Evolutionary conservation across 2,329 filamentous ascomycete species (phyloP).

Genomic region (Phyllosticta citribraziliensis): DNA sequence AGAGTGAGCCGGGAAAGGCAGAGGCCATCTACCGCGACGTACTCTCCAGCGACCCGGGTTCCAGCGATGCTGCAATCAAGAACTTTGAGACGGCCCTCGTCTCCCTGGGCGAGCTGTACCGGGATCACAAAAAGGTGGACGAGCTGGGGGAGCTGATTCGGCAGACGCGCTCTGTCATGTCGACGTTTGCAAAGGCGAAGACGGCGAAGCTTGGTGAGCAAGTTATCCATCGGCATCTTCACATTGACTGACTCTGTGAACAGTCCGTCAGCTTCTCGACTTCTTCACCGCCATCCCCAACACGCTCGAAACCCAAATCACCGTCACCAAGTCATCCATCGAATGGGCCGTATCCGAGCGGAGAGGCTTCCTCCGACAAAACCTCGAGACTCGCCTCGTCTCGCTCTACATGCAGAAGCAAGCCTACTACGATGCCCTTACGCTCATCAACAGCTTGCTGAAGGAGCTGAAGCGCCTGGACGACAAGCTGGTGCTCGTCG

Average conservation of each 20-base stretch:
- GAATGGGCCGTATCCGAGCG: slow-evolving; percentile 96
- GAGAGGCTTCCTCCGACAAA: slow-evolving; percentile 92
- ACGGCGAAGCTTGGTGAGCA: slow-evolving; percentile 86
- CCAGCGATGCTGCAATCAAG: slow-evolving; percentile 75
- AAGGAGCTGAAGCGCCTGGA: slow-evolving; percentile 96
- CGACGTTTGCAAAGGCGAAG: slow-evolving; percentile 97
- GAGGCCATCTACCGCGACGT: slow-evolving; percentile 85
- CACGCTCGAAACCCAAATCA: slow-evolving; percentile 86
- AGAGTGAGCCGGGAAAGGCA: slow-evolving; percentile 72
- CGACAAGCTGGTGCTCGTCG: slow-evolving; percentile 95
- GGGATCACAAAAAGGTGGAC: slow-evolving; percentile 72
- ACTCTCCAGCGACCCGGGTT: slow-evolving; percentile 72
- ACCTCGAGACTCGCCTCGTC: slow-evolving; percentile 92
- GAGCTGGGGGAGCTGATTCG: slow-evolving; percentile 85
- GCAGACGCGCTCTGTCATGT: slow-evolving; percentile 81
- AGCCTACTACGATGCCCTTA: slow-evolving; percentile 92
- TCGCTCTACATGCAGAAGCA: slow-evolving; percentile 94
- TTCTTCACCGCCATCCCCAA: slow-evolving; percentile 90
- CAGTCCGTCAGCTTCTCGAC: slow-evolving; percentile 93
- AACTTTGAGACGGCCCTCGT: slow-evolving; percentile 88
- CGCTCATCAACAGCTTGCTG: slow-evolving; percentile 90
- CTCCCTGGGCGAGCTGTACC: slow-evolving; percentile 83
- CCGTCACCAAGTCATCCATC: slow-evolving; percentile 97
- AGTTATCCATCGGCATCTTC: background rate
- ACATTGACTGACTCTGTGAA: background rate